Evolutionary conservation across 1,139 yeast species (phyloP), one percentile per base, ranked within the genome.

Genomic region (Yamadazyma sp.): DNA sequence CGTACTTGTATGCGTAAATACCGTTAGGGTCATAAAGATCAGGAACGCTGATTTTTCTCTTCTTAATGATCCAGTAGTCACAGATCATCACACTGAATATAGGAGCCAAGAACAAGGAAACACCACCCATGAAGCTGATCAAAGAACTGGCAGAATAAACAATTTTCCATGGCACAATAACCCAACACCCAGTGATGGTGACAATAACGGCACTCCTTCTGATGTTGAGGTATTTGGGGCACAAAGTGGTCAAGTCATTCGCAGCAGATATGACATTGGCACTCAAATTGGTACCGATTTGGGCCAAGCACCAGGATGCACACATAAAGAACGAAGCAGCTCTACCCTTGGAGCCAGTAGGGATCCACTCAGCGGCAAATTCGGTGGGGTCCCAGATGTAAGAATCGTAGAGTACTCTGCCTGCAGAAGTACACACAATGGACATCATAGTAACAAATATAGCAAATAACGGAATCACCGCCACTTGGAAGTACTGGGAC

Each of bases 261-360:
- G 81, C 80, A 42, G 75, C 75, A 5, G 81, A 73, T 41, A 74
- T 64, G 17, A 76, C 79, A 52, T 76, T 73, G 41, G 73, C 76
- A 37, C 74, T 66, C 20, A 69, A 62, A 35, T 75, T 75, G 38
- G 75, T 66, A 39, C 75, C 71, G 14, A 76, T 56, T 47, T 73
- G 77, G 5, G 77, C 75, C 34, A 69, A 49, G 18, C 64, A 56
- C 55, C 75, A 74, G 3, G 73, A 62, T 9, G 72, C 49, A 20
- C 75, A 70, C 42, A 70, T 64, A 48, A 76, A 73, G 47, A 72
- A 73, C 10, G 71, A 61, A 26, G 73, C 81, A 15, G 74, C 70
- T 48, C 79, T 58, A 11, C 50, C 50, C 20, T 45, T 45, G 1
- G 50, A 43, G 3, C 49, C 49, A 15, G 50, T 42, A 6, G 45